Conservation (phyloP, 768 basidiomycete genomes). For the Kwoniella botswanensis region DNA sequence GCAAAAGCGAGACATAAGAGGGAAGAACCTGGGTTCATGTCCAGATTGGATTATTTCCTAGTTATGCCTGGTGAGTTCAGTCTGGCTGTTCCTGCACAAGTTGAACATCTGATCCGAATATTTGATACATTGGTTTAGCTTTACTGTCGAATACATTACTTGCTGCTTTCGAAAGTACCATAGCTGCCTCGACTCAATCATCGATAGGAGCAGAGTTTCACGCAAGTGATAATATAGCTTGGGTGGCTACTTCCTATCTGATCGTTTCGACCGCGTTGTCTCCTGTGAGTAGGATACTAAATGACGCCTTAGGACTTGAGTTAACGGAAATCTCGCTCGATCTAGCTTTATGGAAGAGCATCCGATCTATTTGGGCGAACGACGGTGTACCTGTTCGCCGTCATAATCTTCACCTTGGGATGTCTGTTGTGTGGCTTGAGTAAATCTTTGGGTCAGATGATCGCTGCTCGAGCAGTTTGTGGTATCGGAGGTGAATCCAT, state of each 20-base stretch:
- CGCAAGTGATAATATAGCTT: slow-evolving; percentile 30
- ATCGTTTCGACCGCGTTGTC: slow-evolving; percentile 33
- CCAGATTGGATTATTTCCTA: slow-evolving; percentile 19
- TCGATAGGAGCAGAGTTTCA: slow-evolving; percentile 28
- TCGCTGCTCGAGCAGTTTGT: slow-evolving; percentile 27
- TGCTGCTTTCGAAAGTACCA: slow-evolving; percentile 35
- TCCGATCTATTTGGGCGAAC: slow-evolving; percentile 32
- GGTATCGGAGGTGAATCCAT: slow-evolving; percentile 29
- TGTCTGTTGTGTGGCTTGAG: slow-evolving; percentile 32
- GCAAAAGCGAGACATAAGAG: slow-evolving; percentile 15
- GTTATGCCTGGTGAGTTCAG: slow-evolving; percentile 22
- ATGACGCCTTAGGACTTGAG: background rate
- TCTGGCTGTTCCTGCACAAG: background rate
- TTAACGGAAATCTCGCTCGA: background rate
- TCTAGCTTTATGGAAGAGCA: slow-evolving; percentile 30
- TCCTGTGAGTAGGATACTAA: slow-evolving; percentile 18
- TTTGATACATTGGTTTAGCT: background rate
- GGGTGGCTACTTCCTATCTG: slow-evolving; percentile 34
- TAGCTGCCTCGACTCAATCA: slow-evolving; percentile 34
- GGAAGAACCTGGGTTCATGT: slow-evolving; percentile 24
- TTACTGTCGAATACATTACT: slow-evolving; percentile 29
- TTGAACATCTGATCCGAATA: background rate
- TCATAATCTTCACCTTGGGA: slow-evolving; percentile 27
- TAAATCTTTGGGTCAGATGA: slow-evolving; percentile 26
- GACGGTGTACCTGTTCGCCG: slow-evolving; percentile 26